A percentile compares a stretch with the other conserved stretches of the same genome.
These are phyloP conservation scores for Cutaneotrichosporon sp. DNA, from an alignment of 1,284 basidiomycete species.

Conservation along the genomic window DNA sequence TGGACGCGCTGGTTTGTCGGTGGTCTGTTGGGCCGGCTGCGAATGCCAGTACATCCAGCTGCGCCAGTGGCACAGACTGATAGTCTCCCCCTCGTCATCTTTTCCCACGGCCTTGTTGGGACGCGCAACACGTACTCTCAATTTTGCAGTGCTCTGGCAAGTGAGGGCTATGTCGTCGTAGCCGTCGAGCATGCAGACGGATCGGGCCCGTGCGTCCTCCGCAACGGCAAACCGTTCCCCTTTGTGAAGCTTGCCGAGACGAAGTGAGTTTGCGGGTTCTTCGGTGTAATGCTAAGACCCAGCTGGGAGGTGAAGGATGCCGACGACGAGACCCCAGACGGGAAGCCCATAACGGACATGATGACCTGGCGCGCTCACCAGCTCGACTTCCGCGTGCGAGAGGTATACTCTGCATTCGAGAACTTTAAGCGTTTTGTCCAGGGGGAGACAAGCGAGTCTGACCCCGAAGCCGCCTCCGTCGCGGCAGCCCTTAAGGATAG, in stretches of 20 bases:
- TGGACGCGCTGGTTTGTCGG: not conserved
- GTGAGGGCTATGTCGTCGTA: conserved; percentile 68
- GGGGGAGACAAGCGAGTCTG: not conserved
- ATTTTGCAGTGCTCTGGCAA: conserved; percentile 63
- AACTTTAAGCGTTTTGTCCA: conserved; percentile 33
- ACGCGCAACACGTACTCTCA: conserved; percentile 67
- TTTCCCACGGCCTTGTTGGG: conserved; percentile 74
- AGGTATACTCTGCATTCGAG: conserved; percentile 58
- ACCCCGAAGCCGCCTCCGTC: conserved; percentile 28
- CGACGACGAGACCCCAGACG: not conserved
- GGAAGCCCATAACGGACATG: not conserved
- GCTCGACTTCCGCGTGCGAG: conserved; percentile 60
- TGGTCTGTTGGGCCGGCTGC: not conserved
- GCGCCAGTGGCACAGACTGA: not conserved
- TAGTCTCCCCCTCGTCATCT: conserved; percentile 64
- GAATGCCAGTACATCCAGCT: not conserved
- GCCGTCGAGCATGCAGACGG: conserved; percentile 74
- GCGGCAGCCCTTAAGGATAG: conserved; percentile 23
- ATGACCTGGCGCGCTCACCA: conserved; percentile 59
- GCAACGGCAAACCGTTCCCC: not conserved
- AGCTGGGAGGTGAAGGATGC: not conserved
- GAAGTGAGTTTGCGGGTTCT: not conserved
- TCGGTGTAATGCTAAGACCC: too few species aligned
- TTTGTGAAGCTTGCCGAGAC: not conserved
- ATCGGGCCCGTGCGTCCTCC: conserved; percentile 51